Evolutionary conservation across 2,329 filamentous ascomycete genomes (phyloP), one percentile per base, ranked within the genome.

Genomic region (Rhytidhysteron rufulum): DNA sequence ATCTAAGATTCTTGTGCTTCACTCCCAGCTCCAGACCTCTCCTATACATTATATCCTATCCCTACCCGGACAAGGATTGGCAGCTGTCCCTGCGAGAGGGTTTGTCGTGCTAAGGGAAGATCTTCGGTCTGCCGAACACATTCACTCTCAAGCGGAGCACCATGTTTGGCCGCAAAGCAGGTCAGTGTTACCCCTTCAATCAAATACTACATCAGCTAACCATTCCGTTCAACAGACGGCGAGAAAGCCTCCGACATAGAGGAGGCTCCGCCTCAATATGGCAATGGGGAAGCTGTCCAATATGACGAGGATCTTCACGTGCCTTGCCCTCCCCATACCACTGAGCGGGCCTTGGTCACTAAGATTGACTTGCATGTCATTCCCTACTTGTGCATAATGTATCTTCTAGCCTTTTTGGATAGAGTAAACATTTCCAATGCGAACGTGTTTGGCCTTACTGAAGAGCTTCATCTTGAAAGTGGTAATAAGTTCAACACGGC

Each of bases 351-450:
- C 47, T 55, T 75, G 27, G 57, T 69, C n/a, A 53, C 56, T 21
- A 65, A 61, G 41, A 74, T 75, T 40, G 73, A 76, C 40, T 52
- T 69, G 4, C 69, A 67, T 39, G 69, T 77, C 19, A 62, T 77
- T 17, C 73, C 73, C 0, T 73, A 68, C 30, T 60, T 76, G 19
- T 73, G 70, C 42, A 66, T 76, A 44, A 62, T 77, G 48, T 76
- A 75, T 45, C 56, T 75, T n/a, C 53, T 74, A 11, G 69, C 70
- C 5, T 73, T 73, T 42, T 50, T 73, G n/a, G 70, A 73, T 40
- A 65, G 70, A 39, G 72, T 77, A 43, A 78, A 78, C 47, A 77
- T 78, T 36, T 61, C 68, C 24, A 78, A 78, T 45, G 74, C 74
- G 4, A 73, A 75, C 42, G 68, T 75, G 17, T 72, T 73, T 40